Conservation (phyloP, 805 yeast genomes). For the Saccharomycodes ludwigii region DNA sequence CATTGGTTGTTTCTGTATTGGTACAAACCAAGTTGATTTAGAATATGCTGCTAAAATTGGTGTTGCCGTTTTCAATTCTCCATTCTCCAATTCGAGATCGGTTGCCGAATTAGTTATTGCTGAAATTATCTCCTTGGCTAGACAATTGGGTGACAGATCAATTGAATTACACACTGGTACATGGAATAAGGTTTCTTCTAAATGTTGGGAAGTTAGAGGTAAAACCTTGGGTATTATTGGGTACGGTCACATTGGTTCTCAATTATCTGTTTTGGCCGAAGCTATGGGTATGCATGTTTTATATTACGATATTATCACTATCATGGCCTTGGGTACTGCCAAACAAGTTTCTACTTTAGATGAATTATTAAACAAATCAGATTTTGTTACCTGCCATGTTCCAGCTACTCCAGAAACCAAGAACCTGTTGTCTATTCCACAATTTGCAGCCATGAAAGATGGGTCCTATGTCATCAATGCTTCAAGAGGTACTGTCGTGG, state of each 20-base stretch:
- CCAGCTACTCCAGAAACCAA: conserved; percentile 91
- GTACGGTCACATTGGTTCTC: conserved; percentile 97
- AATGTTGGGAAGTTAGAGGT: conserved; percentile 99
- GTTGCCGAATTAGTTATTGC: conserved; percentile 97
- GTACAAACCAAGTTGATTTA: conserved; percentile 94
- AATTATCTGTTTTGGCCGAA: conserved; percentile 92
- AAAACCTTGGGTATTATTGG: conserved; percentile 95
- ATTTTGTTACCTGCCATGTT: conserved; percentile 87
- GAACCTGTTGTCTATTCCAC: conserved; percentile 79
- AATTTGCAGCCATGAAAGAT: conserved; percentile 90
- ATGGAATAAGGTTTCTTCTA: conserved; percentile 92
- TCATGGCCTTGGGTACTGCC: conserved; percentile 95
- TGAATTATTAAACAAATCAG: conserved; percentile 69
- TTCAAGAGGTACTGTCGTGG: conserved; percentile 95
- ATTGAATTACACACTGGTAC: conserved; percentile 91
- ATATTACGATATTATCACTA: conserved; percentile 83
- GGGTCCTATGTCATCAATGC: conserved; percentile 93
- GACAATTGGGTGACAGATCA: conserved; percentile 95
- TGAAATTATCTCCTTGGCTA: conserved; percentile 84
- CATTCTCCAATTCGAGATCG: conserved; percentile 95
- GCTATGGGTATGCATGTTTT: conserved; percentile 95
- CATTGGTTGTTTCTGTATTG: conserved; percentile 97
- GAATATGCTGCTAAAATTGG: conserved; percentile 87
- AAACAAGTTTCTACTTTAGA: conserved; percentile 79
- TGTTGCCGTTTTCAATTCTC: conserved; percentile 95